These are phyloP conservation scores for Flaveria brownii DNA, from an alignment of 129 eudicot species.

Conservation along the genomic window DNA sequence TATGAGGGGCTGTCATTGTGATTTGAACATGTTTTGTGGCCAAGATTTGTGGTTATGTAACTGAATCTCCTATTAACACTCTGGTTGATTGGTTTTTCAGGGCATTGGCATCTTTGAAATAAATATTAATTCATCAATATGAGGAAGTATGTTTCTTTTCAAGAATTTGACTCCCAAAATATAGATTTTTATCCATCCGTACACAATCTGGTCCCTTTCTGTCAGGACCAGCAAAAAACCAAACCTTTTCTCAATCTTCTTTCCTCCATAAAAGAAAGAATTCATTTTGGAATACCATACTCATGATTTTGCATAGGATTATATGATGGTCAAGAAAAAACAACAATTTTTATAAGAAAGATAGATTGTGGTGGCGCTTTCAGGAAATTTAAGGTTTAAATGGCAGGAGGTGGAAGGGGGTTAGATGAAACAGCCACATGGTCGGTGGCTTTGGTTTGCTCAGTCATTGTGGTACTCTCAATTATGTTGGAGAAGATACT, in stretches of 20 bases:
- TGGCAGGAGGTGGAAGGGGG: slow-evolving; percentile 52
- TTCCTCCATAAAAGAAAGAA: slow-evolving; percentile 16
- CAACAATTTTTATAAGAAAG: slow-evolving; percentile 6
- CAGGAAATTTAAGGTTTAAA: slow-evolving; percentile 21
- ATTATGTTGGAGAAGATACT: slow-evolving; percentile 59
- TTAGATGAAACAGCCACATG: slow-evolving; percentile 85
- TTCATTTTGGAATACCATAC: slow-evolving; percentile 12
- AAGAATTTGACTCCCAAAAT: slow-evolving; percentile 31
- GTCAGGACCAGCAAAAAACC: slow-evolving; percentile 35
- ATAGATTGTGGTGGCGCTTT: slow-evolving; percentile 21
- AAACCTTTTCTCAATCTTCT: slow-evolving; percentile 18
- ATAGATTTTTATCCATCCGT: slow-evolving; percentile 24
- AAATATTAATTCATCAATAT: slow-evolving; percentile 10
- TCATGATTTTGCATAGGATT: background rate
- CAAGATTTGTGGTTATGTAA: slow-evolving; percentile 33
- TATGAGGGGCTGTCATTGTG: background rate
- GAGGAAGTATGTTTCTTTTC: slow-evolving; percentile 22
- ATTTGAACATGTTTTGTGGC: slow-evolving; percentile 29
- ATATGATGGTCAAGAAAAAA: slow-evolving; percentile 33
- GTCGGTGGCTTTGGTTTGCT: slow-evolving; percentile 73
- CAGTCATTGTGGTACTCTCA: slow-evolving; percentile 60
- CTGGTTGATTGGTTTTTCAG: slow-evolving; percentile 39
- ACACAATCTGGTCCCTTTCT: slow-evolving; percentile 39
- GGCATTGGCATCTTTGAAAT: slow-evolving; percentile 31
- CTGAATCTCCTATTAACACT: slow-evolving; percentile 42